These are phyloP conservation scores for Xylaria arbuscula DNA, from an alignment of 2,329 filamentous ascomycete genomes.

Conservation along the genomic window DNA sequence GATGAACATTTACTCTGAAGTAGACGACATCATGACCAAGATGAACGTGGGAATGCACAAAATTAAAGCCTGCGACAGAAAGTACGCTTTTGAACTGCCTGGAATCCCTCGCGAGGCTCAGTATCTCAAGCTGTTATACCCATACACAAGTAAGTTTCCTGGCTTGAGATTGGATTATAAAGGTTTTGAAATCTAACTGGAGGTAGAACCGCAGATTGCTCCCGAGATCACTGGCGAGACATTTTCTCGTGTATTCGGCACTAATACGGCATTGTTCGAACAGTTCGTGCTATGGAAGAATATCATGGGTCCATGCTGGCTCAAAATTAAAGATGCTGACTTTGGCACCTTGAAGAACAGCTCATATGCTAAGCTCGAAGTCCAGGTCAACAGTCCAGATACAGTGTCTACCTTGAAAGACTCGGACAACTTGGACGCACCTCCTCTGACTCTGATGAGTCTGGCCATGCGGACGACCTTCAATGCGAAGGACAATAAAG, in stretches of 20 bases:
- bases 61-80: slow-evolving; percentile 88
- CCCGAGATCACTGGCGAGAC: slow-evolving; percentile 81
- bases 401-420: slow-evolving; percentile 79
- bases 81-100: slow-evolving; percentile 94
- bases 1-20: slow-evolving; percentile 89
- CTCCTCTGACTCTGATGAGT: slow-evolving; percentile 96
- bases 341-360: slow-evolving; percentile 88
- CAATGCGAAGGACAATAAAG: slow-evolving; percentile 93
- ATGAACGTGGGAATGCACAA: slow-evolving; percentile 90
- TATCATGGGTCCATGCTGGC: slow-evolving; percentile 98
- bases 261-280: slow-evolving; percentile 93
- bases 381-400: slow-evolving; percentile 81
- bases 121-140: slow-evolving; percentile 96
- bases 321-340: slow-evolving; percentile 87
- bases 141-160: slow-evolving; percentile 76
- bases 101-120: slow-evolving; percentile 88
- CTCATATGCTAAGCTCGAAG: slow-evolving; percentile 96
- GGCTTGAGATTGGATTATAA: not conserved
- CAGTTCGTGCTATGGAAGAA: slow-evolving; percentile 99
- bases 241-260: slow-evolving; percentile 93
- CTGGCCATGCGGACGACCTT: slow-evolving; percentile 87
- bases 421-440: slow-evolving; percentile 82
- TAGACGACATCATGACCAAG: slow-evolving; percentile 87
- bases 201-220: slow-evolving; percentile 73
- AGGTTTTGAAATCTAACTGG: slow-evolving; percentile 37